A percentile compares a stretch with the other conserved stretches of the same genome.
Conservation (phyloP, 2,329 filamentous ascomycete species). For the Xylaria arbuscula region DNA sequence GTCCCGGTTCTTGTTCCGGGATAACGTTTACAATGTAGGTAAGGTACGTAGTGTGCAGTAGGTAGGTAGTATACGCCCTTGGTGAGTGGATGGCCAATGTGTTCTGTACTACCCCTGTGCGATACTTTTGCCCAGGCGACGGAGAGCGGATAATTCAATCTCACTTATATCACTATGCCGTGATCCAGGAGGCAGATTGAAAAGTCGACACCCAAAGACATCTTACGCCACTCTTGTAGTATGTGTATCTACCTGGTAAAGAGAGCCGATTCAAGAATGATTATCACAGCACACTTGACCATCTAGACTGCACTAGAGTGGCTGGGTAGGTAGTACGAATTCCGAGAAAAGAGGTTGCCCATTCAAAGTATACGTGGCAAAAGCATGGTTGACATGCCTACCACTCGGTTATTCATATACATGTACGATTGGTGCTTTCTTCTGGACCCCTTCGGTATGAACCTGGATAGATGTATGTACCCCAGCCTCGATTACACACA, state of each 20-base stretch:
- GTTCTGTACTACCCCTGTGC: background rate
- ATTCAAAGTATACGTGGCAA: background rate
- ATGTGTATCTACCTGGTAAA: no score
- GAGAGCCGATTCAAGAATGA: background rate
- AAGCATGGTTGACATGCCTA: background rate
- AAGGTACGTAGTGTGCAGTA: background rate
- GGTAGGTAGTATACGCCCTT: background rate
- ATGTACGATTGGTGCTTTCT: constrained; percentile 3
- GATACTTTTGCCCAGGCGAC: background rate
- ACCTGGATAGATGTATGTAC: constrained; percentile 18
- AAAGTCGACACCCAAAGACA: background rate
- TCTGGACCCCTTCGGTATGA: background rate
- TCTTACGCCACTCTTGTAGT: background rate
- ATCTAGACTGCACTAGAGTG: no score
- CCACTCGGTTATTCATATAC: background rate
- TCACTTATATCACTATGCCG: background rate
- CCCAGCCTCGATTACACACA: constrained; percentile 20
- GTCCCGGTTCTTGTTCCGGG: constrained; percentile 7
- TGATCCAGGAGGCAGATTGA: background rate
- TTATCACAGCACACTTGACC: no score
- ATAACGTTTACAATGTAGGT: background rate
- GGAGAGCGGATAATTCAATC: background rate
- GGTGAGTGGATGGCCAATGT: background rate
- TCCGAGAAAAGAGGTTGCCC: background rate
- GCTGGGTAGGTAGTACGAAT: no score